phyloP scores from a whole-genome alignment of 306 rosid species.

The Fragaria nilgerrensis region DNA sequence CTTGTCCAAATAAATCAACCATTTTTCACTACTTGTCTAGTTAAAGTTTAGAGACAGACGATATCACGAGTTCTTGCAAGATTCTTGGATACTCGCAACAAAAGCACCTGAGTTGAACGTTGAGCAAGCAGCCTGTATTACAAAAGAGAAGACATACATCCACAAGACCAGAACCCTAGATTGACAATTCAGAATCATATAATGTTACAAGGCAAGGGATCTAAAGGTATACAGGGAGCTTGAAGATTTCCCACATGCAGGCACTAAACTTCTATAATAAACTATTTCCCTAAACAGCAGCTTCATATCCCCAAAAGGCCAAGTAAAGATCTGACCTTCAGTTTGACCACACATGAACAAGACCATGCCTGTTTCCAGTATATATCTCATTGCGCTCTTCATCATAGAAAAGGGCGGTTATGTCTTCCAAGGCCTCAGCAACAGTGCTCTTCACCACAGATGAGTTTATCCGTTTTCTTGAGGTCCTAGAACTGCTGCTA shows the following conservation, averaged over 20 bases:
- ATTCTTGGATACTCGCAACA: not conserved
- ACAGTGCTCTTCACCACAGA: constrained; percentile 53
- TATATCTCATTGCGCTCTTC: constrained; percentile 83
- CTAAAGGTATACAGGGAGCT: not conserved
- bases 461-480: constrained; percentile 37
- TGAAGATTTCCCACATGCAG: not conserved
- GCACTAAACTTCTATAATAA: not conserved
- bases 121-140: not conserved
- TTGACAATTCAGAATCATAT: constrained; percentile 21
- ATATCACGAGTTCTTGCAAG: not conserved
- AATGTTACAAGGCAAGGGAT: constrained; percentile 29
- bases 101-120: not conserved
- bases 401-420: constrained; percentile 75
- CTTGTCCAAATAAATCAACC: not conserved
- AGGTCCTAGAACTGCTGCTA: constrained; percentile 34
- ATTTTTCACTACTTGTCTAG: not conserved
- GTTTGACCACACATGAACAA: constrained; percentile 84
- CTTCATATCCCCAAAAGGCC: not conserved
- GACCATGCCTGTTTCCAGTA: constrained; percentile 73
- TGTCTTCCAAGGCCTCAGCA: constrained; percentile 75
- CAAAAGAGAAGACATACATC: not conserved
- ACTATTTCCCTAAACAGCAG: constrained; percentile 9
- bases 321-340: constrained; percentile 24
- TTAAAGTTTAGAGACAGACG: not conserved
- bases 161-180: not conserved